Evolutionary conservation across 2,329 filamentous ascomycete genomes (phyloP), one percentile per base, ranked within the genome.

Genomic region (Teratosphaeriaceae sp.): DNA sequence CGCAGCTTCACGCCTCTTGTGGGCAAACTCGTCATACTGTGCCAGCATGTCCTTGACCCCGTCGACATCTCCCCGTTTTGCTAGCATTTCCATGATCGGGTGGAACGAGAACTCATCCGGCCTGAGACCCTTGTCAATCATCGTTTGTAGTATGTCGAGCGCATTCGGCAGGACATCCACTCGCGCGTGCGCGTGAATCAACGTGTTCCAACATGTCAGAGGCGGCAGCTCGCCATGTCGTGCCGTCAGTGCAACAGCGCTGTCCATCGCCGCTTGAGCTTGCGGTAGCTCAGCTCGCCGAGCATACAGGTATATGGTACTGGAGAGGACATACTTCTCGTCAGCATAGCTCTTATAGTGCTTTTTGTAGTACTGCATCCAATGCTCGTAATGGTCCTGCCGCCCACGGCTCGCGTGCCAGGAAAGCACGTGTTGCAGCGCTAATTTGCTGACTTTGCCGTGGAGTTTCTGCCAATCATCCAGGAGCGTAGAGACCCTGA

Each of bases 71-170:
- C 89, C 88, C 52, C 79, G 75, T 12, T 72, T 72, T 13, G 82
- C 81, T 39, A 79, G 78, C 55, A 94, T 72, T 19, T 78, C 74
- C 76, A 95, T 85, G 49, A 94, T 66, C 4, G 82, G 84, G 2
- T 76, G 79, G 54, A 87, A 88, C 1, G 82, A 85, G 53, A 78
- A 73, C 1, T 66, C 56, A 59, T 86, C 77, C 0, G 85, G 82
- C 18, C 63, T 55, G 3, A 78, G 23, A 5, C 45, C 56, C 48
- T 61, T 54, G 52, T 71, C 49, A 3, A 75, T 45, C 59, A 92
- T 73, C 8, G 73, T 65, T 15, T 80, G 72, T 54, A 94, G 88
- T 38, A 74, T 72, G 5, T 69, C 59, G 44, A 86, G 67, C 11
- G 82, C 83, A 5, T 78, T 76, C n/a, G 78, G 70, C 33, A 85